Evolutionary conservation across 1,139 yeast genomes (phyloP), one percentile per base, ranked within the genome.

Genomic region (Hanseniaspora gamundiae): DNA sequence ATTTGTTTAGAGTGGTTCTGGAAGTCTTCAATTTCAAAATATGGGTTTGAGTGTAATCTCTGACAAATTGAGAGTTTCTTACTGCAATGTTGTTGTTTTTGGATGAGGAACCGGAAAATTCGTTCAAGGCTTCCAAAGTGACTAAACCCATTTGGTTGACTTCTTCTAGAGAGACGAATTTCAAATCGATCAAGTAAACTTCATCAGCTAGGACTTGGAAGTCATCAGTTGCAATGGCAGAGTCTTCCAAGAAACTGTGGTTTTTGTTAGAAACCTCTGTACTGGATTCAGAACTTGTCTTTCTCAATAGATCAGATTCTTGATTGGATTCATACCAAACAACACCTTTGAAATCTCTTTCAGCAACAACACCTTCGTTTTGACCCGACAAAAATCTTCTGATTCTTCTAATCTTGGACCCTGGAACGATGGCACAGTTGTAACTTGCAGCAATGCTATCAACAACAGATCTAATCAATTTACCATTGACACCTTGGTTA

Each of bases 311-410:
- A 38, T 63, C 61, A 44, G 70, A 71, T 64, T 84, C 94, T 65
- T 83, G 94, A 60, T 81, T 84, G 39, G 80, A 72, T 62, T 82
- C 91, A 45, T 80, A 76, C 97, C 98, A 91, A 30, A 74, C 84
- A 43, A 87, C 93, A 57, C 95, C 96, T 65, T 87, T 86, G 64
- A 80, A 82, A 54, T 87, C 96, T 58, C 80, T 76, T 66, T 91
- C 97, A 40, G 88, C 91, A 51, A 88, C 94, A 47, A 85, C 72
- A 56, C 86, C 86, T 56, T 85, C 94, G 48, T 88, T 81, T 69
- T 91, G 98, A 44, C 98, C 98, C 28, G 95, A 94, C 59, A 91
- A 75, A 58, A 88, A 91, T 59, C 97, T 76, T 69, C 95, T 77
- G 48, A 88, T 73, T 62, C 95, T 75, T 67, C 98, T 80, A 38